Evolutionary conservation across 2,329 filamentous ascomycete species (phyloP).

Genomic region (Aureobasidium sp.): DNA sequence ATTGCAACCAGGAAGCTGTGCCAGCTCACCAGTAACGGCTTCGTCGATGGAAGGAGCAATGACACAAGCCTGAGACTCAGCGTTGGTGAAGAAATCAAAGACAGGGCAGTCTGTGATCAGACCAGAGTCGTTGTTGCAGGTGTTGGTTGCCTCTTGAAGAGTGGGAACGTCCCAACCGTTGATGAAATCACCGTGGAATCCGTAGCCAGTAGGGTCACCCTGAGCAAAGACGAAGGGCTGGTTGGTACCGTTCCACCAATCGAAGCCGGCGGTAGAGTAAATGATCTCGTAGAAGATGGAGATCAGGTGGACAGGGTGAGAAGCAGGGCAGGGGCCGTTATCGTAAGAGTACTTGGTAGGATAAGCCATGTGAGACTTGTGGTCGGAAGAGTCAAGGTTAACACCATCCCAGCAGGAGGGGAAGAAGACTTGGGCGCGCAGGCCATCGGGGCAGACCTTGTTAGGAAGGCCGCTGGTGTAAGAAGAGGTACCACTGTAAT

Average conservation of each 20-base stretch:
- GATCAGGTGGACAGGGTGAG: slow-evolving; percentile 49
- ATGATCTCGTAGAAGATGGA: slow-evolving; percentile 56
- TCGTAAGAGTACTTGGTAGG: slow-evolving; percentile 41
- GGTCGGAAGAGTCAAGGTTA: slow-evolving; percentile 50
- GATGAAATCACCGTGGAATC: slow-evolving; percentile 62
- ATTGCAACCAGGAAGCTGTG: slow-evolving; percentile 51
- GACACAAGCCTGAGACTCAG: slow-evolving; percentile 39
- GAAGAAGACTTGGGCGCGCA: slow-evolving; percentile 63
- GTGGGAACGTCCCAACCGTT: slow-evolving; percentile 62
- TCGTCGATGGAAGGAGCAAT: slow-evolving; percentile 42
- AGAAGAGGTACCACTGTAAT: slow-evolving; percentile 35
- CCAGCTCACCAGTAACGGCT: slow-evolving; percentile 36
- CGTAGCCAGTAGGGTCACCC: slow-evolving; percentile 64
- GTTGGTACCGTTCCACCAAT: slow-evolving; percentile 42
- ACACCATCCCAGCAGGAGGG: slow-evolving; percentile 66
- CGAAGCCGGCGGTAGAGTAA: slow-evolving; percentile 47
- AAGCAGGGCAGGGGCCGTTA: slow-evolving; percentile 46
- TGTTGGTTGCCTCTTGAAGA: slow-evolving; percentile 61
- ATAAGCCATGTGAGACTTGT: slow-evolving; percentile 59
- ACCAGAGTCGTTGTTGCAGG: slow-evolving; percentile 52
- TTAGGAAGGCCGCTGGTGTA: slow-evolving; percentile 60
- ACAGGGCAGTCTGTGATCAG: slow-evolving; percentile 58
- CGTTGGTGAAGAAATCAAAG: slow-evolving; percentile 32
- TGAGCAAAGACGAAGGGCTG: slow-evolving; percentile 63
- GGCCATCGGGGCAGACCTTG: slow-evolving; percentile 57